phyloP scores from a whole-genome alignment of 495 filamentous ascomycete species.

The Platismatia glauca region DNA sequence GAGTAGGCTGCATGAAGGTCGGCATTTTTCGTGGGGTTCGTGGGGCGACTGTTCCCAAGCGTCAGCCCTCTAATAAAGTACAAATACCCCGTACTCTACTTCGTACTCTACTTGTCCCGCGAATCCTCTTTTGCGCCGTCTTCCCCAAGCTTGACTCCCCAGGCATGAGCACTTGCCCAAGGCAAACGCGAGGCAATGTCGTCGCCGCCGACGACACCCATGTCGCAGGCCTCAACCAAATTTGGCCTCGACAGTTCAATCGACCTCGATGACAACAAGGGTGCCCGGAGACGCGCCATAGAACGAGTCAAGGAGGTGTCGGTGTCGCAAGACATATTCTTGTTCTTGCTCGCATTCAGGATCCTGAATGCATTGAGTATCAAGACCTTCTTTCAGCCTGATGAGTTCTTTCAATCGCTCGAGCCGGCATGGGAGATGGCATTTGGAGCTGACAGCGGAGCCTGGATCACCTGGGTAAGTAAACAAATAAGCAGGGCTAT shows the following conservation, averaged over 20 bases:
- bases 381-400: constrained; percentile 97
- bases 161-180: constrained; percentile 7
- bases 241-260: constrained; percentile 23
- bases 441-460: constrained; percentile 67
- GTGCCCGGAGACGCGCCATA: constrained; percentile 9
- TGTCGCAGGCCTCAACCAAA: constrained; percentile 24
- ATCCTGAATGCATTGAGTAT: constrained; percentile 76
- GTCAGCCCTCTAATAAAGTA: no score
- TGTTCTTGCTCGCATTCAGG: constrained; percentile 64
- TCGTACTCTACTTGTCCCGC: no score
- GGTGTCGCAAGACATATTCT: constrained; percentile 37
- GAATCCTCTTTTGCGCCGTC: neutral
- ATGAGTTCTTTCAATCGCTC: constrained; percentile 94
- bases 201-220: constrained; percentile 21
- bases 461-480: constrained; percentile 91
- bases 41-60: no score
- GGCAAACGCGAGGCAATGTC: constrained; percentile 8
- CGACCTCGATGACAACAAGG: constrained; percentile 17
- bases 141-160: neutral
- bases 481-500: constrained; percentile 3
- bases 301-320: constrained; percentile 18
- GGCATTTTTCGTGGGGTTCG: neutral
- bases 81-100: no score
- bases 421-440: constrained; percentile 90
- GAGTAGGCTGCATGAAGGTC: neutral